A percentile compares a stretch with the other conserved stretches of the same genome.
phyloP scores from a whole-genome alignment of 164 flowering plant genomes.

The Taxillus chinensis region DNA sequence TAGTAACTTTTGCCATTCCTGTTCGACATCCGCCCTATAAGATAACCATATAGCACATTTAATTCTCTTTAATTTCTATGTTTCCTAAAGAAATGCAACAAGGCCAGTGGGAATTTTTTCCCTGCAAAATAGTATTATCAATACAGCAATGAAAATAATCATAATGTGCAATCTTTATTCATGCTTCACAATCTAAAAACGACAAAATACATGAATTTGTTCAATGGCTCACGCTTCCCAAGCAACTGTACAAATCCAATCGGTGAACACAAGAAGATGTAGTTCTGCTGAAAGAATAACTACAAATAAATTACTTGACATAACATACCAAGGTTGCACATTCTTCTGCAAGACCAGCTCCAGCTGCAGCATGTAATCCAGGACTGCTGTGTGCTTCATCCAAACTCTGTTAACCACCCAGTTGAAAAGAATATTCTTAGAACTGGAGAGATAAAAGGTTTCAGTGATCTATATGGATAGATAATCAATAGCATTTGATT shows the following conservation, averaged over 20 bases:
- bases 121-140: too few species aligned
- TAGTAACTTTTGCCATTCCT: slow-evolving; percentile 97
- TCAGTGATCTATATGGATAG: too few species aligned
- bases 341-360: slow-evolving; percentile 94
- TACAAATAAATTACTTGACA: neutral
- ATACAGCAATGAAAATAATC: too few species aligned
- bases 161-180: too few species aligned
- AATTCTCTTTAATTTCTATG: too few species aligned
- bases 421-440: slow-evolving; percentile 2
- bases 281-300: neutral
- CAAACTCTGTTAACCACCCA: slow-evolving; percentile 48
- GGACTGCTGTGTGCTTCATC: slow-evolving; percentile 96
- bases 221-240: too few species aligned
- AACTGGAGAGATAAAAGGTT: neutral
- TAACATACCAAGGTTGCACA: slow-evolving; percentile 68
- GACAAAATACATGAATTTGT: too few species aligned
- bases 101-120: too few species aligned
- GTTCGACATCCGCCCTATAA: slow-evolving; percentile 95
- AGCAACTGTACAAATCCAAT: neutral
- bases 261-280: neutral
- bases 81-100: too few species aligned
- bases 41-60: neutral
- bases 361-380: slow-evolving; percentile 97
- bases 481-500: too few species aligned
- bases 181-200: too few species aligned